phyloP scores from a whole-genome alignment of 2,329 filamentous ascomycete genomes.

The Trichoderma arundinaceum region DNA sequence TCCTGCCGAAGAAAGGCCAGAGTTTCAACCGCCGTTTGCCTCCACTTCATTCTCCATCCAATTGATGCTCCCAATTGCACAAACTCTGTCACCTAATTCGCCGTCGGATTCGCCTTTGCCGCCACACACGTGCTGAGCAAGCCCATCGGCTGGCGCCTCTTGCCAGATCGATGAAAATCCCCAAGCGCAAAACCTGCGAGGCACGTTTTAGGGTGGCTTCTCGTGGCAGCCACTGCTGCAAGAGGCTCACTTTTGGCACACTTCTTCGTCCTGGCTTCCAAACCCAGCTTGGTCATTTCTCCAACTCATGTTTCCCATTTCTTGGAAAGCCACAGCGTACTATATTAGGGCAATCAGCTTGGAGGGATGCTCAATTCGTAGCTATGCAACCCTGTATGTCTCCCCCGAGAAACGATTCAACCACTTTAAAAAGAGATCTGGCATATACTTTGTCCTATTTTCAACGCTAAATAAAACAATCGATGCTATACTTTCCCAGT shows the following conservation, averaged over 20 bases:
- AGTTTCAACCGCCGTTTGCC: constrained; percentile 27
- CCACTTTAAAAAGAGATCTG: background rate
- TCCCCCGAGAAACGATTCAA: background rate
- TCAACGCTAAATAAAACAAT: constrained; percentile 15
- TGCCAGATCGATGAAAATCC: constrained; percentile 5
- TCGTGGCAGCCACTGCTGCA: constrained; percentile 26
- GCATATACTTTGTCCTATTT: constrained; percentile 24
- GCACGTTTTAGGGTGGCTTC: constrained; percentile 2
- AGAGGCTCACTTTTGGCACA: background rate
- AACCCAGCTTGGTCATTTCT: constrained; percentile 1
- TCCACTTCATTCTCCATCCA: constrained; percentile 4
- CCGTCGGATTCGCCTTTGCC: constrained; percentile 2
- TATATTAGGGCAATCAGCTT: background rate
- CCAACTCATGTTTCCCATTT: background rate
- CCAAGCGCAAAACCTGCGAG: background rate
- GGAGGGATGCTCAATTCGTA: background rate
- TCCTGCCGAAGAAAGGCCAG: constrained; percentile 23
- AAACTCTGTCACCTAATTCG: background rate
- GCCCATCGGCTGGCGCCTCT: background rate
- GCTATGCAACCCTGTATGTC: background rate
- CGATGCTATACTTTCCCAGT: constrained; percentile 21
- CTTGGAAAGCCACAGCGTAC: constrained; percentile 13
- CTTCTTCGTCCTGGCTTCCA: background rate
- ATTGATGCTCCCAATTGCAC: background rate
- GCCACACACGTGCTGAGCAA: constrained; percentile 19